A percentile compares a stretch with the other conserved stretches of the same genome.
Conservation (phyloP, 306 rosid genomes). For the Castanopsis chinensis region DNA sequence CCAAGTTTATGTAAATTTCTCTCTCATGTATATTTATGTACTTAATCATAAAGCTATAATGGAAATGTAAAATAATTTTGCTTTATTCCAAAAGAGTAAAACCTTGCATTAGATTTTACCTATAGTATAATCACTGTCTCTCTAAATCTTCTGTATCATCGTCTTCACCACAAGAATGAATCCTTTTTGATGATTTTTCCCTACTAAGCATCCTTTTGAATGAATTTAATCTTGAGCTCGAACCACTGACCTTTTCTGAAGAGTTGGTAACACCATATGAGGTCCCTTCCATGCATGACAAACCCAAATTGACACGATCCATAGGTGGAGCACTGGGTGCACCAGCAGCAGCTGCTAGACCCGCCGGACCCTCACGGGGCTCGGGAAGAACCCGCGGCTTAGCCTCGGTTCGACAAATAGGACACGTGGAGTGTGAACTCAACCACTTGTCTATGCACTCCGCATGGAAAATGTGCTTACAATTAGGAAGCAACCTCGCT, state of each 20-base stretch:
- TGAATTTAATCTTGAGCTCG: constrained; percentile 44
- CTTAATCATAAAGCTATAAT: background rate
- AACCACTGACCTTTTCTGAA: constrained; percentile 30
- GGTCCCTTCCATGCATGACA: constrained; percentile 30
- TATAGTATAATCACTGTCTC: constrained; percentile 33
- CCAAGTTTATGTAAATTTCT: too few species aligned
- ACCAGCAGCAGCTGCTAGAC: background rate
- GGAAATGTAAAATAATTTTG: background rate
- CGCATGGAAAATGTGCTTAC: constrained; percentile 61
- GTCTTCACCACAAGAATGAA: constrained; percentile 30
- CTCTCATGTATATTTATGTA: background rate
- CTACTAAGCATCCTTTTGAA: constrained; percentile 52
- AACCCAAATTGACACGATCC: constrained; percentile 1
- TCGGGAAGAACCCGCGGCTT: constrained; percentile 34
- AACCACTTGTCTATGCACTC: constrained; percentile 62
- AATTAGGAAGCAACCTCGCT: constrained; percentile 50
- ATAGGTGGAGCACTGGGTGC: constrained; percentile 25
- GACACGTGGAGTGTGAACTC: constrained; percentile 51
- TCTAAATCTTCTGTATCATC: constrained; percentile 45
- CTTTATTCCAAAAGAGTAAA: too few species aligned
- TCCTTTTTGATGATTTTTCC: constrained; percentile 45
- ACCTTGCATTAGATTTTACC: background rate
- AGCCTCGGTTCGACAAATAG: constrained; percentile 53
- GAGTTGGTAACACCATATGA: constrained; percentile 16
- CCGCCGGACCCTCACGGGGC: constrained; percentile 44